These are phyloP conservation scores for Solanum medicagineum DNA, from an alignment of 257 asterid species.

Conservation along the genomic window DNA sequence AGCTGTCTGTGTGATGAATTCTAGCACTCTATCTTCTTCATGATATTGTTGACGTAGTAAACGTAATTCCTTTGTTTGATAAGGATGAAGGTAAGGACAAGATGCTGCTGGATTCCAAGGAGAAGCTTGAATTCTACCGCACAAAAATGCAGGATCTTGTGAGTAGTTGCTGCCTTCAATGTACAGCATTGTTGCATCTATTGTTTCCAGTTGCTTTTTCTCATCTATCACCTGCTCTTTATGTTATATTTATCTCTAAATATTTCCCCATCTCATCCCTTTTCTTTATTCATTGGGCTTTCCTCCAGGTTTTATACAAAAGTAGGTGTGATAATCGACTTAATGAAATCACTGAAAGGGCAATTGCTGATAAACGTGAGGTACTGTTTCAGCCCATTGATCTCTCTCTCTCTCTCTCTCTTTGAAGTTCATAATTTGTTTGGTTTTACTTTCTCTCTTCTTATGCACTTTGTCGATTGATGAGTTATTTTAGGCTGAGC, in stretches of 20 bases:
- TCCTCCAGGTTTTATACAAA: slow-evolving; percentile 74
- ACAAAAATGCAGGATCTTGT: slow-evolving; percentile 98
- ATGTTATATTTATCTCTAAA: not conserved
- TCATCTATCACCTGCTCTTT: not conserved
- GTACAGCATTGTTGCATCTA: not conserved
- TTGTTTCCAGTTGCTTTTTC: not conserved
- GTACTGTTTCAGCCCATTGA: slow-evolving; percentile 21
- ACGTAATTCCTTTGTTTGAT: slow-evolving; percentile 12
- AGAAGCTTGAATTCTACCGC: slow-evolving; percentile 90
- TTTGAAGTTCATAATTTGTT: not conserved
- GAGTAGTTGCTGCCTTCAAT: slow-evolving; percentile 20
- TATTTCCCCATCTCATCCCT: not conserved
- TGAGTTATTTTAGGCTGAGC: slow-evolving; percentile 57
- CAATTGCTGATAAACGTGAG: slow-evolving; percentile 87
- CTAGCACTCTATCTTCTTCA: not conserved
- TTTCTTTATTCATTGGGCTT: not conserved
- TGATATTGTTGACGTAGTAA: slow-evolving; percentile 1
- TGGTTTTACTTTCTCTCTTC: not conserved
- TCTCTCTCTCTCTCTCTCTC: not conserved
- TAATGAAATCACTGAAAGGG: slow-evolving; percentile 96
- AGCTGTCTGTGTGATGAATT: not conserved
- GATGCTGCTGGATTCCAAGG: slow-evolving; percentile 74
- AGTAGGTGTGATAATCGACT: slow-evolving; percentile 97
- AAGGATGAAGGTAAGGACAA: slow-evolving; percentile 74
- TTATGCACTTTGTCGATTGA: not conserved